These are phyloP conservation scores for Claviceps quebecensis DNA, from an alignment of 2,329 filamentous ascomycete species.

Conservation along the genomic window DNA sequence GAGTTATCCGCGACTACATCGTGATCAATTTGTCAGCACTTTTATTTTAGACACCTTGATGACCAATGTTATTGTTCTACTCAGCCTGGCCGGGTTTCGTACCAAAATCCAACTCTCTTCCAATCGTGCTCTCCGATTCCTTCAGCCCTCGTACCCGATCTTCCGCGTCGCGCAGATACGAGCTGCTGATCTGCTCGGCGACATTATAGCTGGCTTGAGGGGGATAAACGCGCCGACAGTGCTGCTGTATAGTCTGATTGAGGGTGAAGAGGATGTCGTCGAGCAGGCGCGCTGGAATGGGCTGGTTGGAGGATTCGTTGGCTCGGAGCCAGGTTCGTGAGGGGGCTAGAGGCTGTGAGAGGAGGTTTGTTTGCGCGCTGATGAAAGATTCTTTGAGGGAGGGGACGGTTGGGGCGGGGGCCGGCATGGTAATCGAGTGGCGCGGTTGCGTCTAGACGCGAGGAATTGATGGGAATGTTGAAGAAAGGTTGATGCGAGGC, in stretches of 20 bases:
- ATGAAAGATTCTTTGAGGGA: slow-evolving; percentile 53
- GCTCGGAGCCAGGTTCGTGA: slow-evolving; percentile 37
- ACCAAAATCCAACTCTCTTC: slow-evolving; percentile 31
- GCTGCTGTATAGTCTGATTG: slow-evolving; percentile 49
- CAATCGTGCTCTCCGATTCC: slow-evolving; percentile 23
- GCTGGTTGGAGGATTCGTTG: slow-evolving; percentile 28
- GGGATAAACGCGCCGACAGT: slow-evolving; percentile 51
- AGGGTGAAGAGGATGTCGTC: slow-evolving; percentile 44
- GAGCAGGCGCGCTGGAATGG: slow-evolving; percentile 33
- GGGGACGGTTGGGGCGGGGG: slow-evolving; percentile 37
- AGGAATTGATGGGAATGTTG: no score
- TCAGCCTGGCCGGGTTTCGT: slow-evolving; percentile 1
- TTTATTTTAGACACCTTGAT: no score
- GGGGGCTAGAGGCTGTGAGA: slow-evolving; percentile 44
- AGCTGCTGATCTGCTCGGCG: slow-evolving; percentile 55
- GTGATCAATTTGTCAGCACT: no score
- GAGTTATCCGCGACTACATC: slow-evolving; percentile 26
- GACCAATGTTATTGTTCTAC: no score
- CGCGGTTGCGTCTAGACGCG: no score
- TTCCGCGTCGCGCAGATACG: slow-evolving; percentile 41
- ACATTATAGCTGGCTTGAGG: slow-evolving; percentile 57
- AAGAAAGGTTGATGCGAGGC: no score
- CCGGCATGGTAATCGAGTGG: neutral
- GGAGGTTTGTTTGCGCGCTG: slow-evolving; percentile 44
- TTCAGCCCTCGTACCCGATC: slow-evolving; percentile 21